A percentile compares a stretch with the other conserved stretches of the same genome.
These are phyloP conservation scores for Mollisia scopiformis DNA, from an alignment of 2,329 filamentous ascomycete genomes.

Conservation along the genomic window DNA sequence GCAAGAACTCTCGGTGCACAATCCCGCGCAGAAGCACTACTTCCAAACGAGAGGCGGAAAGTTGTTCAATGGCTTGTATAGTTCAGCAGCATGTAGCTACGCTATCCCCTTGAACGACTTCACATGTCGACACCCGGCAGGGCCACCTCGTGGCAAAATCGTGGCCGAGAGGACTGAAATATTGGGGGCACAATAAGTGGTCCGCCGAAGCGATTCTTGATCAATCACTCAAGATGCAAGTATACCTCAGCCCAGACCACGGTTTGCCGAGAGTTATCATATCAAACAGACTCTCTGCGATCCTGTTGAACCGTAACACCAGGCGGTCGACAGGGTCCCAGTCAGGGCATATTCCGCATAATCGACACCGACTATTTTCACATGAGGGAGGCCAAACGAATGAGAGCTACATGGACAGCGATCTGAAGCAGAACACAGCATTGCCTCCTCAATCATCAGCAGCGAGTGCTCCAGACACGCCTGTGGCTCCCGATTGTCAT, in stretches of 20 bases:
- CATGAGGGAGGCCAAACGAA: background rate
- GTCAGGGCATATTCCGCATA: background rate
- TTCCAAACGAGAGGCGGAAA: constrained; percentile 23
- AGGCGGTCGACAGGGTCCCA: background rate
- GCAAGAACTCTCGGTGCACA: background rate
- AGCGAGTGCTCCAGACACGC: background rate
- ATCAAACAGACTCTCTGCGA: constrained; percentile 9
- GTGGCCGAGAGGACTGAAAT: constrained; percentile 3
- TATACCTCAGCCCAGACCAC: constrained; percentile 3
- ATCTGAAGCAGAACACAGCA: background rate
- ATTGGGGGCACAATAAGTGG: background rate
- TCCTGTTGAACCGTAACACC: background rate
- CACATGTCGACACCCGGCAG: constrained; percentile 26
- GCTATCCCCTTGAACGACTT: constrained; percentile 4
- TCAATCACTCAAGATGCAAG: background rate
- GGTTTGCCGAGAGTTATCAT: background rate
- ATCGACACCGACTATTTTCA: background rate
- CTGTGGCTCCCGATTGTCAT: constrained; percentile 13
- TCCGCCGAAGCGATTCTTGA: background rate
- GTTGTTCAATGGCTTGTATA: constrained; percentile 3
- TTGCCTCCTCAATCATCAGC: background rate
- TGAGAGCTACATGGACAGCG: too few relatives aligned
- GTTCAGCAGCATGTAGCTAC: constrained; percentile 13
- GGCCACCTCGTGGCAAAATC: constrained; percentile 28
- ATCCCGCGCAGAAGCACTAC: constrained; percentile 4